Evolutionary conservation across 805 yeast genomes (phyloP).

Genomic region (Candida glaebosa): DNA sequence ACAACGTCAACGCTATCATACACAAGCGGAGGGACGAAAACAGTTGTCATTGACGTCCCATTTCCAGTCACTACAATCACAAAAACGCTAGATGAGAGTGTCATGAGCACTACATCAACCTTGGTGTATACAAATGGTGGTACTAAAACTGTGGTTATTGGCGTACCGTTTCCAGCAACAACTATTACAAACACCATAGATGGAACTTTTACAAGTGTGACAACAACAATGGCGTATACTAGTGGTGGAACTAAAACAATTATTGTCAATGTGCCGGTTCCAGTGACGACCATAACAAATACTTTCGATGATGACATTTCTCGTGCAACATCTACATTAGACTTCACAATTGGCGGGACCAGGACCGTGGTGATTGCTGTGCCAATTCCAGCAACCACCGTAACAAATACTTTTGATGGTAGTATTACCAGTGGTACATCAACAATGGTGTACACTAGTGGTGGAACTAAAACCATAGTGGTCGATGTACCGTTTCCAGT

Average conservation of each 20-base stretch:
- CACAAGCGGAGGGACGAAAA: slow-evolving; percentile 10
- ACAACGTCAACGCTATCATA: slow-evolving; percentile 9
- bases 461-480: background rate
- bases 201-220: background rate
- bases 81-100: too few relatives aligned
- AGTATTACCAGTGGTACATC: too few relatives aligned
- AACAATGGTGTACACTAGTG: background rate
- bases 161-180: too few relatives aligned
- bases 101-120: slow-evolving; percentile 4
- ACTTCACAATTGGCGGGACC: background rate
- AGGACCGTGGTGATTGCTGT: background rate
- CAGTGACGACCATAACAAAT: too few relatives aligned
- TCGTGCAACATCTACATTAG: background rate
- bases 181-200: too few relatives aligned
- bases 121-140: slow-evolving; percentile 9
- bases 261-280: slow-evolving; percentile 10
- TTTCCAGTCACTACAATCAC: too few relatives aligned
- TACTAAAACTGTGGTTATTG: slow-evolving; percentile 12
- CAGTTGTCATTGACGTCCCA: slow-evolving; percentile 12
- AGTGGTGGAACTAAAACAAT: slow-evolving; percentile 12
- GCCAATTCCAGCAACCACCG: background rate
- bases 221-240: slow-evolving; percentile 9
- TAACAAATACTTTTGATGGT: too few relatives aligned
- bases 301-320: too few relatives aligned
- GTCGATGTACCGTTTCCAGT: background rate